Evolutionary conservation across 139 green algal genomes (phyloP).

Genomic region (Chlorella sp.): DNA sequence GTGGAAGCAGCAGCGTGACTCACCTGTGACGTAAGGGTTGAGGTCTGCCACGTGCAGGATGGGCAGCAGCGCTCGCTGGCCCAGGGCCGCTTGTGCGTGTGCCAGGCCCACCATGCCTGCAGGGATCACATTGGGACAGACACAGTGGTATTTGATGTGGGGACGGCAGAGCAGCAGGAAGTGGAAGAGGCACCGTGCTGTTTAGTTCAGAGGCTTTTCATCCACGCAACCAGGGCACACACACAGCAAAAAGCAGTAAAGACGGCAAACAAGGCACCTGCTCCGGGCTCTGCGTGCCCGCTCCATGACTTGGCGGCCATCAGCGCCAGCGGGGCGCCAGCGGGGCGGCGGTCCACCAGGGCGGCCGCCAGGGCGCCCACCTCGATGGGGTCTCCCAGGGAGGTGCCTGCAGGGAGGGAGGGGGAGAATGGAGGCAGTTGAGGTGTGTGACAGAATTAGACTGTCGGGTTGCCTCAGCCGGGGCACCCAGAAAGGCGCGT

Average conservation of each 20-base stretch:
- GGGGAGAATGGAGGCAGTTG: neutral
- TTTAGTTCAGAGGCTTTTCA: no score
- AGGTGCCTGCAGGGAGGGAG: conserved; percentile 58
- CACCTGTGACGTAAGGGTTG: conserved; percentile 62
- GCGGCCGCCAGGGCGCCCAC: conserved; percentile 54
- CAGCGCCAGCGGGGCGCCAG: conserved; percentile 46
- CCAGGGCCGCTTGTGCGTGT: conserved; percentile 27
- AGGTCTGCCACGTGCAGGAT: conserved; percentile 66
- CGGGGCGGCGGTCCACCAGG: conserved; percentile 34
- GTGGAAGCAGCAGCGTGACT: neutral
- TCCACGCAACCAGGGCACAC: neutral
- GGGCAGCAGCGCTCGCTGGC: conserved; percentile 1
- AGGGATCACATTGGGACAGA: neutral
- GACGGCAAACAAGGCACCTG: neutral
- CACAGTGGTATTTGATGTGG: no score
- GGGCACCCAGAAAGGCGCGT: no score
- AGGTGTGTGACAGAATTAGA: no score
- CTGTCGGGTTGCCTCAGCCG: no score
- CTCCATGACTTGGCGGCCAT: conserved; percentile 59
- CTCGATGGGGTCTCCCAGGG: conserved; percentile 60
- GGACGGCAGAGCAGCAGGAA: no score
- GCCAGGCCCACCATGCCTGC: conserved; percentile 54
- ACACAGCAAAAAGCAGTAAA: neutral
- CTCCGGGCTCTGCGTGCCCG: conserved; percentile 58
- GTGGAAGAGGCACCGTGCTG: no score